Evolutionary conservation across 2,329 filamentous ascomycete genomes (phyloP), one percentile per base, ranked within the genome.

Genomic region (Epichloe amarillans): DNA sequence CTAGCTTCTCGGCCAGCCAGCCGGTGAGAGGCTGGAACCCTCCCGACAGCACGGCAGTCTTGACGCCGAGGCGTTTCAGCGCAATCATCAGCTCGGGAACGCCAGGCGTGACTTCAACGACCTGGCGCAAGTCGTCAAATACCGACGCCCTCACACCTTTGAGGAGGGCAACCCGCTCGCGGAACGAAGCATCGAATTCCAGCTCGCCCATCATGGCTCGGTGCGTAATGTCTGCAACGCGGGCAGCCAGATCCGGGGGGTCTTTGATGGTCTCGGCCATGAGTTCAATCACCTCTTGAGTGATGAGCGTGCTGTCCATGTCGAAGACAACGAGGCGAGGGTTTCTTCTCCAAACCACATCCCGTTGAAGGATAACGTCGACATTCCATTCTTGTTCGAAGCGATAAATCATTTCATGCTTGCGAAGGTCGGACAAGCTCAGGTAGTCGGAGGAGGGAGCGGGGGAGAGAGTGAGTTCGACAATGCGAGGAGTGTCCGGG

Each of bases 301-400:
- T 86, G 64, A 98, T 97, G 53, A 98, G 77, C 0, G 93, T 98
- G 66, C 86, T 93, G 71, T 98, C 93, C 93, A 98, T 98, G 67
- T 98, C 93, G 62, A 98, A 98, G 35, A 96, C 88, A 3, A 91
- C 89, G 11, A 97, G 74, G 8, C 91, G 80, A 57, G 90, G 90
- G 67, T 94, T 80, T 30, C 84, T 78, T 52, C 88, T 76, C 73
- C 84, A 88, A 35, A 91, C 73, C 33, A 73, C 78, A 62, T 91
- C 86, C 40, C 68, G 68, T 66, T 94, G 87, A 55, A 95, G 73
- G 19, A 86, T 79, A 14, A 91, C 84, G 66, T 94, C 87, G 40
- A 93, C 83, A 61, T 89, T 90, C 87, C 88, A 94, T 65, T 91
- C 86, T 55, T 82, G 79, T 75, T 95, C 88, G 61, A 94, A 94